A percentile compares a stretch with the other conserved stretches of the same genome.
Conservation (phyloP, 768 basidiomycete species). For the Hydnum rufescens region DNA sequence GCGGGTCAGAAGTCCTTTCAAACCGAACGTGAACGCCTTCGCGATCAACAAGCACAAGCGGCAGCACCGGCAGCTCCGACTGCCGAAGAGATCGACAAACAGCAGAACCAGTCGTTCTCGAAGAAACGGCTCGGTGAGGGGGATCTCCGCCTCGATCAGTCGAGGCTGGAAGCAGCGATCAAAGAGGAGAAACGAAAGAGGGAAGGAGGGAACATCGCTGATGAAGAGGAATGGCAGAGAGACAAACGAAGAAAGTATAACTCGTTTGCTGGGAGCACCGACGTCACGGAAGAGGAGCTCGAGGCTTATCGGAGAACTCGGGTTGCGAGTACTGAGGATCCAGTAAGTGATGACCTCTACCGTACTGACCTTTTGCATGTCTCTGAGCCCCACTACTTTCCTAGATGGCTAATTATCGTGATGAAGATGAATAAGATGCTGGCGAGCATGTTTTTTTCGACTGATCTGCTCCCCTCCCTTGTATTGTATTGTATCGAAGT, state of each 20-base stretch:
- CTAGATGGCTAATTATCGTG: constrained; percentile 22
- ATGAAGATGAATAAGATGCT: constrained; percentile 12
- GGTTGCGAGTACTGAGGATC: constrained; percentile 18
- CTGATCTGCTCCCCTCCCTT: too few relatives aligned
- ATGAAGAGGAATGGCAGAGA: constrained; percentile 32
- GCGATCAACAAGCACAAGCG: too few relatives aligned
- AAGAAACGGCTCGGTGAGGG: constrained; percentile 71
- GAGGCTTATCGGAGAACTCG: constrained; percentile 21
- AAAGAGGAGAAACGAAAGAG: constrained; percentile 60
- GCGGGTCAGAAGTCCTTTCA: too few relatives aligned
- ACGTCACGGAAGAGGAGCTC: constrained; percentile 63
- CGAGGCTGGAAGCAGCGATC: constrained; percentile 45
- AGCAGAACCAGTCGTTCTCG: constrained; percentile 29
- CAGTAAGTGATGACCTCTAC: constrained; percentile 4
- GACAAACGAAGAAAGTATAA: constrained; percentile 9
- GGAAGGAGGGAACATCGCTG: constrained; percentile 30
- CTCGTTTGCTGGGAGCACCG: constrained; percentile 31
- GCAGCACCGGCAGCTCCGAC: constrained; percentile 6
- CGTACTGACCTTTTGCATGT: background rate
- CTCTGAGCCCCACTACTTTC: background rate
- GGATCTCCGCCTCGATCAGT: constrained; percentile 54
- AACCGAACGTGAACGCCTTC: background rate
- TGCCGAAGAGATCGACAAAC: constrained; percentile 21
- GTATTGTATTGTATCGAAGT: too few relatives aligned
- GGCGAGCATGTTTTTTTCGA: background rate